Conservation (phyloP, 176 grass and related monocot genomes). For the Tillandsia fasciculata region DNA sequence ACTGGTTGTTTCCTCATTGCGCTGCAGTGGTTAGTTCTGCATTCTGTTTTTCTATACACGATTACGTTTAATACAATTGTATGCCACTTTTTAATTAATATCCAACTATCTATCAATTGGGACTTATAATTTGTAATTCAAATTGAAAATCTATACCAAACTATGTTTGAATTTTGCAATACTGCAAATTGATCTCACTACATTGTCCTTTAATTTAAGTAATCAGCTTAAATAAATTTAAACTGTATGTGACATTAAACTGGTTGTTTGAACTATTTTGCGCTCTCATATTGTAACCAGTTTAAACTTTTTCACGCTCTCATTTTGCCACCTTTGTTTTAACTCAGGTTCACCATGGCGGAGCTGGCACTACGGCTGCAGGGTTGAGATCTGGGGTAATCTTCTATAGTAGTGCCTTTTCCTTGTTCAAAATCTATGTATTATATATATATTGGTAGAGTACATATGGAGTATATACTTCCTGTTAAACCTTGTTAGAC, state of each 20-base stretch:
- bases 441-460: background rate
- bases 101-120: background rate
- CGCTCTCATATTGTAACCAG: background rate
- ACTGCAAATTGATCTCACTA: background rate
- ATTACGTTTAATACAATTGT: background rate
- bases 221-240: background rate
- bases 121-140: background rate
- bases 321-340: conserved; percentile 19
- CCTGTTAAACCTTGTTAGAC: background rate
- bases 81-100: background rate
- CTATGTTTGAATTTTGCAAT: background rate
- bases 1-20: conserved; percentile 89
- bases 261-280: background rate
- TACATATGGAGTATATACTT: background rate
- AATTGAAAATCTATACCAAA: background rate
- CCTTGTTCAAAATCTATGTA: background rate
- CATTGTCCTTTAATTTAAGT: background rate
- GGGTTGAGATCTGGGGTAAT: conserved; percentile 87
- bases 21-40: conserved; percentile 66
- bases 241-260: background rate
- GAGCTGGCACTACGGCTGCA: conserved; percentile 88
- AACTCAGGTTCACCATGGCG: conserved; percentile 89
- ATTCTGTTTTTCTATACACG: background rate
- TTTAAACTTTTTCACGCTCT: background rate
- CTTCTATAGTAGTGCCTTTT: background rate